Evolutionary conservation across 176 grass and related monocot species (phyloP), one percentile per base, ranked within the genome.

Genomic region (Ampelocalamus luodianensis): DNA sequence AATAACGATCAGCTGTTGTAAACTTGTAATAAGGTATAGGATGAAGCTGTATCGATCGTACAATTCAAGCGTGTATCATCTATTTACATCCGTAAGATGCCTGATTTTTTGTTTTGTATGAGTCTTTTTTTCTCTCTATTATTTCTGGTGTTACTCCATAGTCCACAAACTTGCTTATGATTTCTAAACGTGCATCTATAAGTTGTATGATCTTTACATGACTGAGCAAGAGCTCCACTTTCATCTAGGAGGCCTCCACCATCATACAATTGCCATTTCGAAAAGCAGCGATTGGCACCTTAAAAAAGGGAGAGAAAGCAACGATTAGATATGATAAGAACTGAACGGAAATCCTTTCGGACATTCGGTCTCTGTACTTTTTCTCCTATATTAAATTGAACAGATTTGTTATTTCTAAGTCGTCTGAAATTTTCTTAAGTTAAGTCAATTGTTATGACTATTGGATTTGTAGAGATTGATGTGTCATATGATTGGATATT

Each of bases 1-100:
- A 76, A 76, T 76, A 74, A 81, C 23, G 78, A 68, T 68, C 46
- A 48, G 14, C 16, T 60, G 64, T 2, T 81, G 78, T 74, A 68
- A 80, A 66, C 44, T 22, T n/a, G n/a, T 55, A 18, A 18, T 51
- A 6, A 27, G 36, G n/a, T 18, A 9, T 20, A 50, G 7, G 65
- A 68, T n/a, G 12, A 63, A 49, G n/a, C 1, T 42, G 42, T 64
- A 72, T 43, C 32, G 32, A 1, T 34, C 32, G 32, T 34, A 76
- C 36, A 55, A 32, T 34, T 50, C 15, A 53, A 26, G 50, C 13
- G 39, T 71, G 26, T 49, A 7, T 16, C 3, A 15, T 48, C 39
- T 8, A 42, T 34, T 34, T 34, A 3, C 12, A 55, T 55, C 2
- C 16, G 27, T 16, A 34, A 8, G 26, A 2, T 62, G 11, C 4